Evolutionary conservation across 495 filamentous ascomycete species (phyloP).

Genomic region (Chlorociboria aeruginascens): DNA sequence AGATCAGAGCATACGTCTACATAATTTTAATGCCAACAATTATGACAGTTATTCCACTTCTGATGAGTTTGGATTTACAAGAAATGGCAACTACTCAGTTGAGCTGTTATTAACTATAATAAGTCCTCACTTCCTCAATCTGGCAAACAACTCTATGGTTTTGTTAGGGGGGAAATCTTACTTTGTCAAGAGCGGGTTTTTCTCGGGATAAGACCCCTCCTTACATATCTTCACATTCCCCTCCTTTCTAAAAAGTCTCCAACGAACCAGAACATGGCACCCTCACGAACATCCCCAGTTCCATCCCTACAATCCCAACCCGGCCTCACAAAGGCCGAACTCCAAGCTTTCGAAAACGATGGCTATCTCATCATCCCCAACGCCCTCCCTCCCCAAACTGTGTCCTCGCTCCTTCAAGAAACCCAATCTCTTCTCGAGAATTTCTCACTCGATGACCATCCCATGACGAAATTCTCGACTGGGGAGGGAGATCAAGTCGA

Average conservation of each 20-base stretch:
- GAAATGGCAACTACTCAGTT: too few relatives aligned
- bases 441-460: constrained; percentile 69
- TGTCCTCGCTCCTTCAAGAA: constrained; percentile 56
- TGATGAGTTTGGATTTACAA: too few relatives aligned
- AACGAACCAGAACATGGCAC: constrained; percentile 9
- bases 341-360: constrained; percentile 60
- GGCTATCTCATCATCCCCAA: constrained; percentile 84
- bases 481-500: constrained; percentile 47
- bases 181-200: too few relatives aligned
- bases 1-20: too few relatives aligned
- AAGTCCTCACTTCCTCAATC: too few relatives aligned
- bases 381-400: constrained; percentile 54
- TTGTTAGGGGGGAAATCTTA: too few relatives aligned
- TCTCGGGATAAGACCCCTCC: constrained; percentile 12
- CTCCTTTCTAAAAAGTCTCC: neutral
- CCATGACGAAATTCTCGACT: constrained; percentile 85
- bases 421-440: constrained; percentile 60
- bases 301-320: neutral
- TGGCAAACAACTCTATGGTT: too few relatives aligned
- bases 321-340: constrained; percentile 55
- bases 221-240: neutral
- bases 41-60: too few relatives aligned
- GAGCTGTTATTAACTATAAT: too few relatives aligned
- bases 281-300: constrained; percentile 9
- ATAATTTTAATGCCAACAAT: too few relatives aligned